Evolutionary conservation across 257 asterid species (phyloP).

Genomic region (Solanum verrucosum): DNA sequence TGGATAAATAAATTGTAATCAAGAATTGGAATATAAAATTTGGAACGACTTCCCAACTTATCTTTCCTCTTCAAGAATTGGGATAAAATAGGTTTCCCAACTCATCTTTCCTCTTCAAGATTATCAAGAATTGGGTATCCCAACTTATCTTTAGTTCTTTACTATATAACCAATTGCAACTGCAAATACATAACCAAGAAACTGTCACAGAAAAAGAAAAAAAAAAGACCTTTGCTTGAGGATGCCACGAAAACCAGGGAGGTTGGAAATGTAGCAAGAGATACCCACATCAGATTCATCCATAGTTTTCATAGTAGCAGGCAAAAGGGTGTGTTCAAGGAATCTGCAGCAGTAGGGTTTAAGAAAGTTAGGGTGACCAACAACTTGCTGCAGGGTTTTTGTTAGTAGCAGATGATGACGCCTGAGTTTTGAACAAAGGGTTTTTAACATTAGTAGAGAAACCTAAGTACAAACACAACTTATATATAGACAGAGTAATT

Average conservation of each 20-base stretch:
- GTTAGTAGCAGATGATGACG: background rate
- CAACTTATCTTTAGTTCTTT: too few relatives aligned
- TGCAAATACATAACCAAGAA: background rate
- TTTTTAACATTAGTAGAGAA: background rate
- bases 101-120: too few relatives aligned
- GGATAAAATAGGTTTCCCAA: too few relatives aligned
- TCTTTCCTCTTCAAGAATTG: too few relatives aligned
- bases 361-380: background rate
- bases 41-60: background rate
- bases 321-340: background rate
- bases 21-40: too few relatives aligned
- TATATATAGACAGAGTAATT: background rate
- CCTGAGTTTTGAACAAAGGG: background rate
- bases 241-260: slow-evolving; percentile 80
- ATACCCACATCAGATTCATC: slow-evolving; percentile 82
- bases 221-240: slow-evolving; percentile 72
- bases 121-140: too few relatives aligned
- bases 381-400: background rate
- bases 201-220: background rate
- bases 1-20: too few relatives aligned
- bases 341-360: slow-evolving; percentile 14
- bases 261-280: slow-evolving; percentile 63
- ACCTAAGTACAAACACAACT: background rate
- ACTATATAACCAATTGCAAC: background rate
- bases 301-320: slow-evolving; percentile 5